A percentile compares a stretch with the other conserved stretches of the same genome.
phyloP scores from a whole-genome alignment of 176 grass and related monocot genomes.

The Pontederia paniculata region DNA sequence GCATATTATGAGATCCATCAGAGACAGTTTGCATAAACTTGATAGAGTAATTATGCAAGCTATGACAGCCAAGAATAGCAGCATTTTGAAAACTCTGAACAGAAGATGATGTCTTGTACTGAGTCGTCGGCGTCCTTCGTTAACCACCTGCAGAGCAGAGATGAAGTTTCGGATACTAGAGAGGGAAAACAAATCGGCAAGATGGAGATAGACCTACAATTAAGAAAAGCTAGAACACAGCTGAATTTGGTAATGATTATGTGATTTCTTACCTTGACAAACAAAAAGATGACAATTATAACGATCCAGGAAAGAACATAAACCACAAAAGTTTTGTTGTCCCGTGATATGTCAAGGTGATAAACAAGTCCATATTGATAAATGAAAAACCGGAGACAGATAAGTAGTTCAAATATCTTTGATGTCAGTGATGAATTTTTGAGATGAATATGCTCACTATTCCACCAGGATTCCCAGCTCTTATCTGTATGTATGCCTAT shows the following conservation, averaged over 20 bases:
- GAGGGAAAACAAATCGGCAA: constrained; percentile 11
- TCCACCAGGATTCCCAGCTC: constrained; percentile 99
- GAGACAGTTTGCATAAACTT: constrained; percentile 58
- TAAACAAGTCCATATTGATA: constrained; percentile 97
- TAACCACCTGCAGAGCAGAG: constrained; percentile 47
- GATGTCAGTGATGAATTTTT: constrained; percentile 60
- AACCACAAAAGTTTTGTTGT: constrained; percentile 80
- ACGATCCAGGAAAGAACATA: constrained; percentile 92
- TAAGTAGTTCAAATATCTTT: constrained; percentile 64
- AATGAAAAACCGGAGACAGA: constrained; percentile 82
- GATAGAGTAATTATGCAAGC: constrained; percentile 55
- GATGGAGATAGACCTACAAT: constrained; percentile 4
- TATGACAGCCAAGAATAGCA: constrained; percentile 60
- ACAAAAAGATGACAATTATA: constrained; percentile 61
- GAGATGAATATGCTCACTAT: constrained; percentile 76
- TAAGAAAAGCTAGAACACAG: neutral
- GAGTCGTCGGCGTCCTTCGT: constrained; percentile 46
- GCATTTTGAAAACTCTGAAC: constrained; percentile 75
- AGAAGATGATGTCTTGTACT: constrained; percentile 77
- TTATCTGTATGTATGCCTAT: constrained; percentile 80
- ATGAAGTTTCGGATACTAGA: constrained; percentile 11
- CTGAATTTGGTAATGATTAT: neutral
- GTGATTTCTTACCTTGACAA: constrained; percentile 69
- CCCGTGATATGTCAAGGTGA: constrained; percentile 81
- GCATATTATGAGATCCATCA: constrained; percentile 69